Evolutionary conservation across 176 grass and related monocot genomes (phyloP), one percentile per base, ranked within the genome.

Genomic region (Oryza australiensis): DNA sequence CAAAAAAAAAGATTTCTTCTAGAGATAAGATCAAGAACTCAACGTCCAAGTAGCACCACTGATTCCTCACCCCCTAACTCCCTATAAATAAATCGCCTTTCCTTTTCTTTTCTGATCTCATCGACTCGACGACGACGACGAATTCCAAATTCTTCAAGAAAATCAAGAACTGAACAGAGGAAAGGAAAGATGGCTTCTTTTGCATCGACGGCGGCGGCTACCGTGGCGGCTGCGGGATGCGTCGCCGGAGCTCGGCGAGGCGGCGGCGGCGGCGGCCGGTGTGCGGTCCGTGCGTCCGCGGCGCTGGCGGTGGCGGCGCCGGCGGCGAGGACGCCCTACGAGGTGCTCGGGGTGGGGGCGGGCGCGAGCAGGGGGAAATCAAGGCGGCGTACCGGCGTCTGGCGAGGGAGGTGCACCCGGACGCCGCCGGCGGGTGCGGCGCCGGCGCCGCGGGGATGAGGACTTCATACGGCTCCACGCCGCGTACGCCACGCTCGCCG

Each of bases 391-490:
- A 97, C 79, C 79, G 91, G 32, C 94, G 84, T 8, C 67, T 97
- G 13, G 94, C 86, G 9, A 88, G 88, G 49, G 85, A 83, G 82
- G 80, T 90, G 80, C 91, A 97, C 71, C 94, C 94, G 3, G 94
- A 97, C 81, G 82, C 69, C n/a, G 86, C 7, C 5, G 79, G 9
- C 2, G 27, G 57, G 0, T 80, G 10, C 4, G 70, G 13, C 1
- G 37, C 37, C 1, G 33, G 64, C 0, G 66, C 9, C 0, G 16
- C 35, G 82, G 79, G 14, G 78, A 75, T 33, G 73, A 88, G 7
- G 87, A 82, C 6, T 97, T 97, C 89, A 94, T 97, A 42, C 75
- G 77, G 57, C 72, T 97, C 51, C 94, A 92, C 79, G 64, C 80
- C 2, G 89, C 92, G 23, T 97, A 97, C 66, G 68, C 92, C 78